phyloP scores from a whole-genome alignment of 495 filamentous ascomycete genomes.

The Penicillium longicatenatum region DNA sequence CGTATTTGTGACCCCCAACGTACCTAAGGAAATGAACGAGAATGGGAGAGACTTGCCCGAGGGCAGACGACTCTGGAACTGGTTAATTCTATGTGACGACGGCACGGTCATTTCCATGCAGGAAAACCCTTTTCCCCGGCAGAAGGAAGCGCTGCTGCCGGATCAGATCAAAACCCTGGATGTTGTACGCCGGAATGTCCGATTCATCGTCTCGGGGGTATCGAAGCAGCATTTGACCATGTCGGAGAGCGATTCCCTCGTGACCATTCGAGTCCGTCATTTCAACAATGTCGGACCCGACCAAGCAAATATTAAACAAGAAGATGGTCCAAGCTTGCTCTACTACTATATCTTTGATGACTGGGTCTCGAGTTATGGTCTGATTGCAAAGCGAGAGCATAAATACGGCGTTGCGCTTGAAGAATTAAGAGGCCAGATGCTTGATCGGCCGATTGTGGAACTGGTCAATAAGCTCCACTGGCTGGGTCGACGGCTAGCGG shows the following conservation, averaged over 20 bases:
- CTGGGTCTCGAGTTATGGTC: constrained; percentile 69
- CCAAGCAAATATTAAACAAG: constrained; percentile 44
- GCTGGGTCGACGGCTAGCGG: constrained; percentile 65
- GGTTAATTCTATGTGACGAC: constrained; percentile 81
- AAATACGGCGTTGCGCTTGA: constrained; percentile 61
- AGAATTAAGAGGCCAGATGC: constrained; percentile 58
- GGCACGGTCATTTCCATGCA: constrained; percentile 81
- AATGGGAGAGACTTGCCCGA: constrained; percentile 56
- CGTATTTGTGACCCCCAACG: constrained; percentile 58
- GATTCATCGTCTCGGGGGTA: constrained; percentile 70
- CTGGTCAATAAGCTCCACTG: constrained; percentile 73
- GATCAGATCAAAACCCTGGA: constrained; percentile 46
- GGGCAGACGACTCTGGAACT: constrained; percentile 70
- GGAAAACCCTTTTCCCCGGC: constrained; percentile 63
- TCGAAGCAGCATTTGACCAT: constrained; percentile 51
- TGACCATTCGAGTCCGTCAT: constrained; percentile 55
- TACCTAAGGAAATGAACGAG: constrained; percentile 19
- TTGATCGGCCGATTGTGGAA: constrained; percentile 57
- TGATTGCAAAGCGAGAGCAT: constrained; percentile 62
- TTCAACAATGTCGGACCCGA: constrained; percentile 34
- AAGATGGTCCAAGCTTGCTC: constrained; percentile 72
- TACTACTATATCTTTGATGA: constrained; percentile 91
- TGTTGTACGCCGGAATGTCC: constrained; percentile 65
- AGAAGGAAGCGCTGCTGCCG: constrained; percentile 27
- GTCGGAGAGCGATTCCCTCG: constrained; percentile 47